Conservation (phyloP, 2,329 filamentous ascomycete genomes). For the Talaromyces marneffei region DNA sequence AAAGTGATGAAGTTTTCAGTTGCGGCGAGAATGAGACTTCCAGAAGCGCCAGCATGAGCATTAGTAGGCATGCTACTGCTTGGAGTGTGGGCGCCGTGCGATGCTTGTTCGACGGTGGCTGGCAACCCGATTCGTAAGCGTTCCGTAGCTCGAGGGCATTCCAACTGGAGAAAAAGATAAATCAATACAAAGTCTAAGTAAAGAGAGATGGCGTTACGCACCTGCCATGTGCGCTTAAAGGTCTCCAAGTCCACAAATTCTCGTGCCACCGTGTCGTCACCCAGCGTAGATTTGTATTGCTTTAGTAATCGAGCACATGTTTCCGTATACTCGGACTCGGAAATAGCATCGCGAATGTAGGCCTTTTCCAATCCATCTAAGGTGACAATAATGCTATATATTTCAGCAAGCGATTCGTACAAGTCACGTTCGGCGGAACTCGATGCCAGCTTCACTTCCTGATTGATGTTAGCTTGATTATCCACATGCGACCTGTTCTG, state of each 20-base stretch:
- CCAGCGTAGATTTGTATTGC: constrained; percentile 92
- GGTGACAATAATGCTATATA: constrained; percentile 96
- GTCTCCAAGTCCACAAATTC: constrained; percentile 83
- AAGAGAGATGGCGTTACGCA: constrained; percentile 43
- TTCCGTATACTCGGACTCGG: constrained; percentile 89
- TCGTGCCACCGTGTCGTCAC: constrained; percentile 81
- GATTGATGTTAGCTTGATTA: constrained; percentile 19
- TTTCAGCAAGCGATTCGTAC: constrained; percentile 90
- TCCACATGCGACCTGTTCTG: constrained; percentile 1
- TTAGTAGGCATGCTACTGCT: constrained; percentile 29
- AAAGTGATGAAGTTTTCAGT: constrained; percentile 99
- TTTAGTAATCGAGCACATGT: constrained; percentile 90
- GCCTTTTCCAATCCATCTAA: constrained; percentile 94
- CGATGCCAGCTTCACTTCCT: constrained; percentile 90
- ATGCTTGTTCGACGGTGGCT: constrained; percentile 64
- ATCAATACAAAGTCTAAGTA: background rate
- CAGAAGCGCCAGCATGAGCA: constrained; percentile 41
- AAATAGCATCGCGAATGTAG: constrained; percentile 90
- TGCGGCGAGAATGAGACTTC: constrained; percentile 72
- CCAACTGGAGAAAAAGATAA: constrained; percentile 55
- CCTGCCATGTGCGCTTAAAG: constrained; percentile 89
- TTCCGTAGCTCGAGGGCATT: constrained; percentile 90
- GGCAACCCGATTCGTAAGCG: constrained; percentile 88
- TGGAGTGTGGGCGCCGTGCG: constrained; percentile 44
- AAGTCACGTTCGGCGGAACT: constrained; percentile 85